Conservation (phyloP, 202 grass and related monocot species). For the Sporobolus alterniflorus region DNA sequence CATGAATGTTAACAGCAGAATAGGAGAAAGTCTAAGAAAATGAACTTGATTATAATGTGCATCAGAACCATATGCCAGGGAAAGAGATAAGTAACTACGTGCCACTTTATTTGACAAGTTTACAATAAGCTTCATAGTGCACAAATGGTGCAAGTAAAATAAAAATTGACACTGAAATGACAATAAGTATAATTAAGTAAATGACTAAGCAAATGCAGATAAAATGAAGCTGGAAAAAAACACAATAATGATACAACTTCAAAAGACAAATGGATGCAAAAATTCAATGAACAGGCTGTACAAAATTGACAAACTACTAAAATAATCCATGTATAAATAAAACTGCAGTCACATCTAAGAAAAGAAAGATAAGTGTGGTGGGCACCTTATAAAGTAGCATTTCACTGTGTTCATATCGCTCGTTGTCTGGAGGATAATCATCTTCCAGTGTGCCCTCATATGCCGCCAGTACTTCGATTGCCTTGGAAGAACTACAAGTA, state of each 20-base stretch:
- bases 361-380: constrained; percentile 18
- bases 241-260: not conserved
- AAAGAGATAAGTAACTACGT: not conserved
- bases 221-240: not conserved
- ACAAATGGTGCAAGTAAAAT: not conserved
- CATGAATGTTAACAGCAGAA: not conserved
- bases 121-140: constrained; percentile 3
- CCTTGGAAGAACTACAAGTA: constrained; percentile 76
- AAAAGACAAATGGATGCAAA: constrained; percentile 15
- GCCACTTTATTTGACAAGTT: not conserved
- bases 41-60: constrained; percentile 1
- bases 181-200: constrained; percentile 15
- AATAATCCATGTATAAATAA: not conserved
- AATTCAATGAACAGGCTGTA: not conserved
- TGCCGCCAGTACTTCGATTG: constrained; percentile 97
- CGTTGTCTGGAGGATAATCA: constrained; percentile 98
- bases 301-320: constrained; percentile 10
- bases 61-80: constrained; percentile 2
- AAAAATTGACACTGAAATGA: not conserved
- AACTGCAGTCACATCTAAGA: not conserved
- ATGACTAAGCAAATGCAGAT: constrained; percentile 5
- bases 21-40: constrained; percentile 10
- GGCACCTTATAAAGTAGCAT: constrained; percentile 98
- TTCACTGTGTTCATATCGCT: constrained; percentile 96
- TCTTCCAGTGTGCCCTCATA: constrained; percentile 98